Evolutionary conservation across 2,329 filamentous ascomycete genomes (phyloP), one percentile per base, ranked within the genome.

Genomic region (Exophiala aquamarina): DNA sequence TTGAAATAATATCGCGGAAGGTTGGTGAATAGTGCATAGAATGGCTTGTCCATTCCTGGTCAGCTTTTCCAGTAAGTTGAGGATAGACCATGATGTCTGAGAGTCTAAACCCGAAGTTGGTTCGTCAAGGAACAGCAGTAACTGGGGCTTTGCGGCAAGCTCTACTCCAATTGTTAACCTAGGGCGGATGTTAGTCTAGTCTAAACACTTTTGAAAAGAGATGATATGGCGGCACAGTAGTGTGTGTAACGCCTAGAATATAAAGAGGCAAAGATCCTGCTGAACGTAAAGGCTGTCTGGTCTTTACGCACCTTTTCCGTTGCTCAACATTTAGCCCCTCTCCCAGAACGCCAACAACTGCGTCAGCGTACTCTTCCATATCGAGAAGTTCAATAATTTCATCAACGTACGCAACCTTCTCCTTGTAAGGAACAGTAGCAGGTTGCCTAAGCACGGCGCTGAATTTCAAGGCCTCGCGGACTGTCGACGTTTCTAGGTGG

Each of bases 21-120:
- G 90, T 64, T 95, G 90, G 66, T 95, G 90, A 55, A 95, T 95
- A 0, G 90, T 95, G 70, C 88, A 93, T 2, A 95, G 78, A 57
- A 95, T 89, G 5, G 89, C 89, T 65, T 95, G 90, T 2, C 89
- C 90, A 3, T 86, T 86, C 31, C 81, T 77, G 1, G 81, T 78
- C 2, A 85, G 69, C 57, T 83, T 82, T 4, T 79, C 72, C 4
- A 85, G 65, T 50, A 85, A 82, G 0, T 78, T 72, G 4, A 83
- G 71, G 49, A 83, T 83, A 56, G 82, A 80, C 55, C 77, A 83
- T 2, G 86, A 78, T 4, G 83, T 82, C 39, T 84, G 77, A 3
- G 82, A 83, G 55, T 89, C 86, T 0, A 89, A 72, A n/a, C 82
- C 81, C 1, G 77, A 81, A 0, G 80, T 84, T 0, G 81, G 81